phyloP scores from a whole-genome alignment of 2,329 filamentous ascomycete species.

The Parafenestella ontariensis region DNA sequence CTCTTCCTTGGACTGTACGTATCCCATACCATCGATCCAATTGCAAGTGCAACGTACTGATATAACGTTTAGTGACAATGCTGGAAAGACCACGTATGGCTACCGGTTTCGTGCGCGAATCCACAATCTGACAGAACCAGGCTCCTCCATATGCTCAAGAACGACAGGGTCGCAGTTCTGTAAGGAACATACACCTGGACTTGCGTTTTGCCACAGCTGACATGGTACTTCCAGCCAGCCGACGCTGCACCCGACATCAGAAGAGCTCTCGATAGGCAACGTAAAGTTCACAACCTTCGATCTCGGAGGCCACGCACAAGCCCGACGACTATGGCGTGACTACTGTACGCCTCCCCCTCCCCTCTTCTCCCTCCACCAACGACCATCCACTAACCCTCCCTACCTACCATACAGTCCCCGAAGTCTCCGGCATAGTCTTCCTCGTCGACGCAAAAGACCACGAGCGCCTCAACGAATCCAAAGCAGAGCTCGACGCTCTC shows the following conservation, averaged over 20 bases:
- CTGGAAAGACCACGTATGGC: conserved; percentile 83
- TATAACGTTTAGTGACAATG: conserved; percentile 89
- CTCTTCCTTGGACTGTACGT: conserved; percentile 75
- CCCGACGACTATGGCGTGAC: conserved; percentile 50
- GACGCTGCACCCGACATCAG: conserved; percentile 67
- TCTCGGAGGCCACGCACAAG: conserved; percentile 53
- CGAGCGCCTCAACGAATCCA: conserved; percentile 91
- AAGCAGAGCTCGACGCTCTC: conserved; percentile 93
- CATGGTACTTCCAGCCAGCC: conserved; percentile 27
- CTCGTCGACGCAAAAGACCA: conserved; percentile 97
- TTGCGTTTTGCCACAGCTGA: not conserved
- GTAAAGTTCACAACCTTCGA: conserved; percentile 95
- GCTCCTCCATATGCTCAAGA: conserved; percentile 91
- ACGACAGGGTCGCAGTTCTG: conserved; percentile 85
- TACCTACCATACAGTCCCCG: conserved; percentile 37
- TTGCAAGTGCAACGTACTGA: conserved; percentile 14
- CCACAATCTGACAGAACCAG: conserved; percentile 20
- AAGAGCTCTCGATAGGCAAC: conserved; percentile 58
- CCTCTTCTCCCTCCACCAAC: not conserved
- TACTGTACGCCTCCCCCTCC: conserved; percentile 35
- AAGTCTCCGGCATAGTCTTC: conserved; percentile 82
- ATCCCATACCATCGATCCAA: not conserved
- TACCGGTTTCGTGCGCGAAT: not conserved
- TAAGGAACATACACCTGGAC: conserved; percentile 57
- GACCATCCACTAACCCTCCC: conserved; percentile 11